A percentile compares a stretch with the other conserved stretches of the same genome.
These are phyloP conservation scores for Fragaria ananassa DNA, from an alignment of 306 rosid species.

Conservation along the genomic window DNA sequence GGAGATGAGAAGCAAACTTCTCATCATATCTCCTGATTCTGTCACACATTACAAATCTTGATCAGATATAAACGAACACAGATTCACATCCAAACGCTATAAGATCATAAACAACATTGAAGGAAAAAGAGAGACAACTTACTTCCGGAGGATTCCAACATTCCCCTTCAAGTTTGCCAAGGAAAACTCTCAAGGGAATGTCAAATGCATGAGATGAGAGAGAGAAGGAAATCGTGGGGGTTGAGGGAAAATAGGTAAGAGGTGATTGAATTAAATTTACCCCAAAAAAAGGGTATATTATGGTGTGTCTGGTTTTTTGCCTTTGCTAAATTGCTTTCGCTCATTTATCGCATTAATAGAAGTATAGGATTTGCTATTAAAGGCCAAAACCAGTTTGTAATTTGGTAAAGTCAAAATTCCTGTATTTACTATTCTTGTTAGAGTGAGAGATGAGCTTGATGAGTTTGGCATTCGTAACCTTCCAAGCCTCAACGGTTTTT, in stretches of 20 bases:
- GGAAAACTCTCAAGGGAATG: conserved; percentile 50
- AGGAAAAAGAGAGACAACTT: not conserved
- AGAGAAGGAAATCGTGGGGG: conserved; percentile 9
- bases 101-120: not conserved
- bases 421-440: conserved; percentile 42
- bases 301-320: not conserved
- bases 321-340: conserved; percentile 25
- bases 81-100: not conserved
- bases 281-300: conserved; percentile 11
- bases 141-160: conserved; percentile 30
- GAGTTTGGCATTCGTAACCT: not conserved
- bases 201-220: conserved; percentile 2
- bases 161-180: conserved; percentile 42
- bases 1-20: conserved; percentile 43
- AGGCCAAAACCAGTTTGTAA: conserved; percentile 11
- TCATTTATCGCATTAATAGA: conserved; percentile 36
- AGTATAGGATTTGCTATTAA: conserved; percentile 23
- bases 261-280: conserved; percentile 25
- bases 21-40: conserved; percentile 57
- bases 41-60: conserved; percentile 8
- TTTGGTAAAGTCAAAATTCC: conserved; percentile 19
- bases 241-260: conserved; percentile 13
- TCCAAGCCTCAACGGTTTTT: conserved; percentile 16
- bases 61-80: not conserved
- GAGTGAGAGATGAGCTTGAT: not conserved